Conservation (phyloP, 257 asterid species). For the Petunia secreta region DNA sequence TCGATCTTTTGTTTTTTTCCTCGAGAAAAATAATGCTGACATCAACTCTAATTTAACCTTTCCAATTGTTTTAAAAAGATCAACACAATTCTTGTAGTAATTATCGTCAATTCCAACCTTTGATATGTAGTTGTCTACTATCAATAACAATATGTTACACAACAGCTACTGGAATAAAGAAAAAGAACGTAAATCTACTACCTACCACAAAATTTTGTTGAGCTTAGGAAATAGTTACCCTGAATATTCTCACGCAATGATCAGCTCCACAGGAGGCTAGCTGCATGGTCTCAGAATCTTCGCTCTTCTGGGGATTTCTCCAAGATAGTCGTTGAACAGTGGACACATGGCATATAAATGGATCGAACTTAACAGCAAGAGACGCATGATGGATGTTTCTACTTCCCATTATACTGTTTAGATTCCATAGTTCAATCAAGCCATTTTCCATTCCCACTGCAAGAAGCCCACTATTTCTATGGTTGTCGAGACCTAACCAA, state of each 20-base stretch:
- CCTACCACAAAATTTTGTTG: slow-evolving; percentile 14
- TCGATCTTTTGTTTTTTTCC: too few species aligned
- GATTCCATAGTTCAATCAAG: slow-evolving; percentile 75
- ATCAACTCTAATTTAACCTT: too few species aligned
- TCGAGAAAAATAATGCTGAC: too few species aligned
- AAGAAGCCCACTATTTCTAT: slow-evolving; percentile 57
- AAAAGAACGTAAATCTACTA: neutral
- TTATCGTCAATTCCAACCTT: neutral
- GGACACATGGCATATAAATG: slow-evolving; percentile 76
- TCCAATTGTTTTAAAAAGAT: neutral
- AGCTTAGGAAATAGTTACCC: slow-evolving; percentile 36
- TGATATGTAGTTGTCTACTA: neutral
- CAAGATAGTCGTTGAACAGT: slow-evolving; percentile 72
- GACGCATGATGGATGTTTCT: slow-evolving; percentile 40
- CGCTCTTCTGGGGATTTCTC: slow-evolving; percentile 49
- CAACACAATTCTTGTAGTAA: neutral
- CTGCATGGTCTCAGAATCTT: slow-evolving; percentile 47
- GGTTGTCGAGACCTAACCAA: slow-evolving; percentile 66
- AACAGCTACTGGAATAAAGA: neutral
- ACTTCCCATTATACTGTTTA: slow-evolving; percentile 34
- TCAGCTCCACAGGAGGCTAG: slow-evolving; percentile 96
- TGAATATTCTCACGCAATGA: slow-evolving; percentile 81
- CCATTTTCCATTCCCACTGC: slow-evolving; percentile 97
- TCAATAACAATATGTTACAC: slow-evolving; percentile 10
- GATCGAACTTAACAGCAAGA: slow-evolving; percentile 59